Evolutionary conservation across 164 flowering plant genomes (phyloP), one percentile per base, ranked within the genome.

Genomic region (Vitis amurensis): DNA sequence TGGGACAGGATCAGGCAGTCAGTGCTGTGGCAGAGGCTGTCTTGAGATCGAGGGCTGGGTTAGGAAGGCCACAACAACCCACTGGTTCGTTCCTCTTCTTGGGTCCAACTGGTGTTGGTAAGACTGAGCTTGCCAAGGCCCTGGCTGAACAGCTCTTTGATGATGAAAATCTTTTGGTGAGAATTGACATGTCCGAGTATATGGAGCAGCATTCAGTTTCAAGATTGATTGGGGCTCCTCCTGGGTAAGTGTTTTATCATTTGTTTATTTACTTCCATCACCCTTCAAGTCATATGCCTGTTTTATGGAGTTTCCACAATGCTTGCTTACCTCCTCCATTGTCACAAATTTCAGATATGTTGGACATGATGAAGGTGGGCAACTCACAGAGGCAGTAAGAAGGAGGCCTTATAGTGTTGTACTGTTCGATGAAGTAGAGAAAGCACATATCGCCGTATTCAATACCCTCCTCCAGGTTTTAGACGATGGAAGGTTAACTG

Each of bases 331-430:
- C n/a, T 23, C 2, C 17, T 61, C 44, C 44, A 31, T 55, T 10
- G 1, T 61, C 68, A 23, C 52, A 10, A 9, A 53, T 64, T 49
- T 23, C 68, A 89, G 97, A 11, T 92, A 94, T 73, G 95, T 94
- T 73, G 99, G 99, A 8, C 94, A 92, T 57, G 97, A 94, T 44
- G 99, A 94, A 83, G 99, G 99, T 64, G 99, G 99, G 17, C 99
- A 94, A 61, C 89, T 94, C 2, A 92, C 99, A 0, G 99, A 94
- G 74, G 92, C 97, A 9, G 96, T 94, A 71, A 84, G 95, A 77
- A 73, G 97, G 52, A 69, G 97, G 56, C 97, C 97, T 19, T 94
- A 92, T 67, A 86, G 97, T 63, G 97, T 94, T 4, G 74, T 94
- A 0, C 69, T 94, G 12, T 94, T 94, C 68, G 99, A 92, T 77